Percentiles rank a stretch among this genome's conserved stretches.
These are phyloP conservation scores for Drechmeria coniospora DNA, from an alignment of 2,329 filamentous ascomycete species.

Conservation along the genomic window DNA sequence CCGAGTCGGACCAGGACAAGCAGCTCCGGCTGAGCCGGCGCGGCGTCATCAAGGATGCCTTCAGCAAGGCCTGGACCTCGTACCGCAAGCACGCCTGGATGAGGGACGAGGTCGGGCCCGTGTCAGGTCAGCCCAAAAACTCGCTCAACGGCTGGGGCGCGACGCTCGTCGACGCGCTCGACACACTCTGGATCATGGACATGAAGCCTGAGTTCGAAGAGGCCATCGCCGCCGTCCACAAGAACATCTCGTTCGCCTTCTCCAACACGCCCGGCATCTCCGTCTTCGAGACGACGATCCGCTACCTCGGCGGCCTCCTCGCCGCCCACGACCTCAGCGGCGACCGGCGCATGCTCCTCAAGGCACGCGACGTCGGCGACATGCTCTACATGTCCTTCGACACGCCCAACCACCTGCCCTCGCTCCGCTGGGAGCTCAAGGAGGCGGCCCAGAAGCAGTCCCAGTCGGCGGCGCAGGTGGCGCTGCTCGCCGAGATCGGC, in stretches of 20 bases:
- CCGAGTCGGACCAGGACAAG: conserved; percentile 6
- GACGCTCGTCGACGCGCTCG: conserved; percentile 43
- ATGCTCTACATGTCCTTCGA: conserved; percentile 37
- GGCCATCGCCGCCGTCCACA: conserved; percentile 31
- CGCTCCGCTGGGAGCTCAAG: conserved; percentile 14
- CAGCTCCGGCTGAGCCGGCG: conserved; percentile 18
- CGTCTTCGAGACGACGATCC: conserved; percentile 39
- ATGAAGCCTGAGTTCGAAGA: conserved; percentile 38
- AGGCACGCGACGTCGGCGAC: conserved; percentile 34
- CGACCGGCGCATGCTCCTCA: conserved; percentile 25
- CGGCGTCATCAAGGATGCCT: conserved; percentile 25
- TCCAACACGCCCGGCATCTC: conserved; percentile 27
- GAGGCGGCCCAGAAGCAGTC: conserved; percentile 10
- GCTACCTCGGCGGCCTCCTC: conserved; percentile 36
- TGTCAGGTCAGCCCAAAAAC: conserved; percentile 29
- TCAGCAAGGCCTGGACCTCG: conserved; percentile 29
- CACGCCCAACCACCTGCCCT: conserved; percentile 33
- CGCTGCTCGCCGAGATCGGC: conserved; percentile 45
- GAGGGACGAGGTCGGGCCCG: conserved; percentile 33
- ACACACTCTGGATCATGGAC: conserved; percentile 48
- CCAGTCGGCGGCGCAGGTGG: conserved; percentile 5
- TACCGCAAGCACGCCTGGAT: conserved; percentile 38
- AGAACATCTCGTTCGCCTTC: conserved; percentile 33
- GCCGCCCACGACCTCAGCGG: conserved; percentile 33
- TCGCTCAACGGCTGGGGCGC: conserved; percentile 40